Evolutionary conservation across 192 early-diverging fungal species (phyloP), one percentile per base, ranked within the genome.

Genomic region (Neocallimastix lanati): DNA sequence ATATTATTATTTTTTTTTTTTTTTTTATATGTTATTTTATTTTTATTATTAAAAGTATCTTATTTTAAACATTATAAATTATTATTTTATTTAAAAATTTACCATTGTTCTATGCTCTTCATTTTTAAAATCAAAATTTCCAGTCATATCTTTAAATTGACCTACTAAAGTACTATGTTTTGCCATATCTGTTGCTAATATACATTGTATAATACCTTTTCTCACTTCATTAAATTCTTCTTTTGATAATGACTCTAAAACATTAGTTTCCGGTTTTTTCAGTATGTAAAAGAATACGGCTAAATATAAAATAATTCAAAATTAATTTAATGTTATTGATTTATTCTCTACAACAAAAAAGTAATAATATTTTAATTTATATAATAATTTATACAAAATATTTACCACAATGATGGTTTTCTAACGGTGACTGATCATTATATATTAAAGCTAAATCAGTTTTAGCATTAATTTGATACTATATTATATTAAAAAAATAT

Each of bases 171-270:
- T 84, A 29, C 87, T 86, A 79, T 88, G 87, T 37, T 85, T 84
- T 21, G 85, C 83, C 86, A 88, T 86, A 78, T 88, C 87, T 3
- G 87, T 88, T 12, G 86, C 84, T 13, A 88, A 80, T 76, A 88
- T 88, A 80, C 86, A 88, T 33, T 78, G 78, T 29, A 88, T 82
- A 76, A 88, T 81, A n/a, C 83, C 82, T 78, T 88, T 88, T 76
- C 86, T 79, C 21, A 85, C 77, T 28, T 86, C 82, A 4, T 16
- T 21, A 21, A 50, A 50, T 50, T 50, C 40, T 50, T 50, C 40
- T 21, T 50, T 50, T 21, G 40, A 50, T 50, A 50, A 50, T 50
- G 40, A 50, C 21, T 50, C 40, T 50, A 50, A 50, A 21, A 50
- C 40, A 50, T 50, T 50, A 1, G 40, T 21, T 50, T 50, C 40